Percentiles rank a stretch among this genome's conserved stretches.
phyloP scores from a whole-genome alignment of 345 rosid species.

The Rhodamnia argentea region DNA sequence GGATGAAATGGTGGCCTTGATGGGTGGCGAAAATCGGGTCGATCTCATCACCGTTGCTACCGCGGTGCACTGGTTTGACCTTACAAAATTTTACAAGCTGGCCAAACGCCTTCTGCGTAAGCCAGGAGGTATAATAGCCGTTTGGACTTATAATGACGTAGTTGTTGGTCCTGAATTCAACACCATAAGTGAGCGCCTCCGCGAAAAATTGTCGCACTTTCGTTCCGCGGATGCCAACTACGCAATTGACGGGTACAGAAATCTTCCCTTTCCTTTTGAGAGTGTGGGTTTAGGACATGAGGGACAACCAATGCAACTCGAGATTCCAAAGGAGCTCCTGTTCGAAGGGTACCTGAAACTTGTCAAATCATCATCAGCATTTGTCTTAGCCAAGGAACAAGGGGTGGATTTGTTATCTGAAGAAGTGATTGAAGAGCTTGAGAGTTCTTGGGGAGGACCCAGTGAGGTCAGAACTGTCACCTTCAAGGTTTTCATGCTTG shows the following conservation, averaged over 20 bases:
- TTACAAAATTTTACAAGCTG: background rate
- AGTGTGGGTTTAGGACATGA: background rate
- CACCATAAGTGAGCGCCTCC: background rate
- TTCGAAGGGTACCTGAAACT: background rate
- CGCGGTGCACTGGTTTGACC: background rate
- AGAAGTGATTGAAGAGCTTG: background rate
- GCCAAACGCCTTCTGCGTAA: background rate
- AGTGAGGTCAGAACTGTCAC: background rate
- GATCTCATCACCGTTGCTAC: background rate
- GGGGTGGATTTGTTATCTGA: background rate
- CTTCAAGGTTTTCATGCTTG: background rate
- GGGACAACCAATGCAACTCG: background rate
- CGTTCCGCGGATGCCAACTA: background rate
- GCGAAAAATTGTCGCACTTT: background rate
- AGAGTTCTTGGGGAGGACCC: background rate
- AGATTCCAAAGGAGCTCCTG: background rate
- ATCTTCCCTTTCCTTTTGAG: background rate
- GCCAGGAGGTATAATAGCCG: background rate
- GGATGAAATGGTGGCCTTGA: background rate
- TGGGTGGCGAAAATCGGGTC: background rate
- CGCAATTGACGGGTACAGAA: background rate
- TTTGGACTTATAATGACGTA: background rate
- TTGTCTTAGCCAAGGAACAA: background rate
- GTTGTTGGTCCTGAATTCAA: background rate
- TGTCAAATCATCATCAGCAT: background rate